These are phyloP conservation scores for Penicillium nucicola DNA, from an alignment of 495 filamentous ascomycete species.

Conservation along the genomic window DNA sequence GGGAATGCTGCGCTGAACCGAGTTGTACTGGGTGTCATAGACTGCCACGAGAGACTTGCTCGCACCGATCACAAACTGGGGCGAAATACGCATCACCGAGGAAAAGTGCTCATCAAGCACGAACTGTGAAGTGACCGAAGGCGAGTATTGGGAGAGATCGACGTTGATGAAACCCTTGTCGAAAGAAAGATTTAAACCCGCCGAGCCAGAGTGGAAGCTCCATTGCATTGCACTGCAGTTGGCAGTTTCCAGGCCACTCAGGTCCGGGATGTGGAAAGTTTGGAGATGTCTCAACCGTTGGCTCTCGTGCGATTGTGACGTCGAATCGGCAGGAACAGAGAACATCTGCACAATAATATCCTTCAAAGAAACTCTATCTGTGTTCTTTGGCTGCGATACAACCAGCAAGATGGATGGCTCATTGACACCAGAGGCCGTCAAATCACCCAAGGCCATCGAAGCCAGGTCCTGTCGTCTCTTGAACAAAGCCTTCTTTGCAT, in stretches of 20 bases:
- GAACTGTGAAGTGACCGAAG: constrained; percentile 39
- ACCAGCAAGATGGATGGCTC: constrained; percentile 40
- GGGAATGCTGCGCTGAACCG: constrained; percentile 56
- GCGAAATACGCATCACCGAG: constrained; percentile 44
- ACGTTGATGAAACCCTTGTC: constrained; percentile 41
- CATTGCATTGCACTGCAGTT: constrained; percentile 32
- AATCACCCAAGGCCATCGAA: constrained; percentile 35
- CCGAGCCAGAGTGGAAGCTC: constrained; percentile 44
- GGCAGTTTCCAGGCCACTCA: constrained; percentile 23
- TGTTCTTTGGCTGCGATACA: constrained; percentile 36
- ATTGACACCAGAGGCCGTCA: constrained; percentile 20
- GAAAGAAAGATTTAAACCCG: constrained; percentile 42
- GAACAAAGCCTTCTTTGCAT: constrained; percentile 41
- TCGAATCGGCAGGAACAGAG: constrained; percentile 30
- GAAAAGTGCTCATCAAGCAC: constrained; percentile 41
- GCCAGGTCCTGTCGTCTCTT: constrained; percentile 43
- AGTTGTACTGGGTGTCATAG: constrained; percentile 65
- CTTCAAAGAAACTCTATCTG: constrained; percentile 25
- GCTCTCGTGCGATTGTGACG: constrained; percentile 20
- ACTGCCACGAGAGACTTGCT: constrained; percentile 48
- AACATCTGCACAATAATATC: constrained; percentile 44
- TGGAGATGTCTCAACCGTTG: constrained; percentile 39
- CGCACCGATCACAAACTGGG: constrained; percentile 44
- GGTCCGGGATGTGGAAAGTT: constrained; percentile 34
- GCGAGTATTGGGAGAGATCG: constrained; percentile 45